A percentile compares a stretch with the other conserved stretches of the same genome.
These are phyloP conservation scores for Malassezia obtusa DNA, from an alignment of 1,284 basidiomycete genomes.

Conservation along the genomic window DNA sequence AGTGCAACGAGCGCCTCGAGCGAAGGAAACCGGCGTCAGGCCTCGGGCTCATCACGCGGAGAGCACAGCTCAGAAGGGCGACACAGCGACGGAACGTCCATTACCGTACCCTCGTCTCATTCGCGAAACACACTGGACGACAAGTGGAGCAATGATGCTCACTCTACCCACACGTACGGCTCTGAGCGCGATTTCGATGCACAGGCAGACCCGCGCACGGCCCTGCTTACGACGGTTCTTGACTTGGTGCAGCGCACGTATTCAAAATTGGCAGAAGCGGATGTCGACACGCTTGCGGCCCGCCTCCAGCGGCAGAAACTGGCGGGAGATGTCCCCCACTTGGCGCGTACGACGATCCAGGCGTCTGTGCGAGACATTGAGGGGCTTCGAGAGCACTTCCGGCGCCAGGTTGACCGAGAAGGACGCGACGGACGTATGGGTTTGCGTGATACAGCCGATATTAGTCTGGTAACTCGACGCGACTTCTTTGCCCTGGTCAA, in stretches of 20 bases:
- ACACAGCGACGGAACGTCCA: not conserved
- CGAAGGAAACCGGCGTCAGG: not conserved
- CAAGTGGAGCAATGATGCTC: conserved; percentile 1
- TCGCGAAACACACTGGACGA: not conserved
- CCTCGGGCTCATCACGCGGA: not conserved
- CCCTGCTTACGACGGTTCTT: conserved; percentile 56
- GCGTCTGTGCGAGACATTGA: conserved; percentile 64
- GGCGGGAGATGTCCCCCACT: conserved; percentile 71
- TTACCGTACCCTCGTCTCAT: not conserved
- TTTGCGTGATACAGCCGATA: conserved; percentile 8
- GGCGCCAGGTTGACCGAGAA: conserved; percentile 54
- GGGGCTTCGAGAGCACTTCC: conserved; percentile 65
- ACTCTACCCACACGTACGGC: not conserved
- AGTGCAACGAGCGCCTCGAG: not conserved
- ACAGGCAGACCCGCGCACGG: conserved; percentile 29
- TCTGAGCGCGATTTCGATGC: conserved; percentile 2
- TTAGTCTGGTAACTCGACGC: conserved; percentile 59
- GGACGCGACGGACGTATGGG: conserved; percentile 17
- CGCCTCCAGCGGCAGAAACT: conserved; percentile 84
- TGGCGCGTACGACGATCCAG: conserved; percentile 73
- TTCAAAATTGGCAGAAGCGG: conserved; percentile 65
- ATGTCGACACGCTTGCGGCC: conserved; percentile 75
- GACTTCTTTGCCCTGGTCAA: conserved; percentile 77
- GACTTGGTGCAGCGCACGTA: conserved; percentile 64
- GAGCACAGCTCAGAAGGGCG: not conserved